Percentiles rank a stretch among this genome's conserved stretches.
These are phyloP conservation scores for Candida sanyaensis DNA, from an alignment of 1,139 yeast species.

Conservation along the genomic window DNA sequence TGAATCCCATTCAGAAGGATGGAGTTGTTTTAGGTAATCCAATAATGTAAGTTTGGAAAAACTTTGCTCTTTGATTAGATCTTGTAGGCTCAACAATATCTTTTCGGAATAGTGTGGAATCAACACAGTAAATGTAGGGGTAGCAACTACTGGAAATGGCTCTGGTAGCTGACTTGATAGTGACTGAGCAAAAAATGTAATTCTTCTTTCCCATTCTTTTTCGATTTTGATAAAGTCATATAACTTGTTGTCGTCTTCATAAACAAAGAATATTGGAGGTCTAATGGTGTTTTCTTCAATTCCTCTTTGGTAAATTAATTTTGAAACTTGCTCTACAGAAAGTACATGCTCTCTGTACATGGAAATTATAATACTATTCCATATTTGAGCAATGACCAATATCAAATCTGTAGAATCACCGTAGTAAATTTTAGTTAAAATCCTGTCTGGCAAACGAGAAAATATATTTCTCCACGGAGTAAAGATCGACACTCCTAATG, in stretches of 20 bases:
- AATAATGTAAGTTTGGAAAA: conserved; percentile 65
- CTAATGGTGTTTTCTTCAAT: conserved; percentile 40
- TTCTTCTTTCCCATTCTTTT: conserved; percentile 78
- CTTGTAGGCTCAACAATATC: conserved; percentile 62
- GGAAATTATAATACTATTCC: conserved; percentile 78
- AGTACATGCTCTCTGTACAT: conserved; percentile 78
- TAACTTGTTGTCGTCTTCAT: conserved; percentile 62
- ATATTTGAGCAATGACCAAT: conserved; percentile 63
- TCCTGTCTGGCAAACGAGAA: conserved; percentile 72
- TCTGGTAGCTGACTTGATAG: conserved; percentile 76
- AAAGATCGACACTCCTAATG: conserved; percentile 75
- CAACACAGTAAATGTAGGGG: conserved; percentile 82
- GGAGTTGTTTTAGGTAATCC: conserved; percentile 71
- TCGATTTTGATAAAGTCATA: conserved; percentile 50
- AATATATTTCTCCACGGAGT: conserved; percentile 88
- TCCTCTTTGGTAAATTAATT: conserved; percentile 50
- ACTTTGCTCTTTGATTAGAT: conserved; percentile 62
- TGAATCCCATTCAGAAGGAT: conserved; percentile 73
- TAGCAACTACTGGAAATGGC: conserved; percentile 67
- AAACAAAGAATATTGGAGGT: conserved; percentile 70
- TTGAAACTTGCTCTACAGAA: conserved; percentile 70
- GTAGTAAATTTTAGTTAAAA: conserved; percentile 63
- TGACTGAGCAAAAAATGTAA: conserved; percentile 88
- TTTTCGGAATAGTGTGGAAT: conserved; percentile 87
- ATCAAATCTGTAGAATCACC: conserved; percentile 42